These are phyloP conservation scores for Jackrogersella multiformis DNA, from an alignment of 495 filamentous ascomycete species.

Conservation along the genomic window DNA sequence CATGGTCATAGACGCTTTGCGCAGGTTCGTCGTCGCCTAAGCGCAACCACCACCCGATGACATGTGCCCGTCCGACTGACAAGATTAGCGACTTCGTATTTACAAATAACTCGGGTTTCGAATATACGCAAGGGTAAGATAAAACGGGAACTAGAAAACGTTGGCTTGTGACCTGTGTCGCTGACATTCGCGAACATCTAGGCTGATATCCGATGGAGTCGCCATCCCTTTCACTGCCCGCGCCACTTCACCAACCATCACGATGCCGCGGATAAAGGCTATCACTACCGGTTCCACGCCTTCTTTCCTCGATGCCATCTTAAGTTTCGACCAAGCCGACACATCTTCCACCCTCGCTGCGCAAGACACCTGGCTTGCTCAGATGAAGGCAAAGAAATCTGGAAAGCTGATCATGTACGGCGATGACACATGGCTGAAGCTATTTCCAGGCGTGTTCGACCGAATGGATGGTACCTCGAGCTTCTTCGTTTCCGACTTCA, in stretches of 20 bases:
- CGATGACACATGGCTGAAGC: slow-evolving; percentile 97
- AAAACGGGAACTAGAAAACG: background rate
- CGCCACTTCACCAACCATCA: slow-evolving; percentile 96
- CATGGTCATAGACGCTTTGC: slow-evolving; percentile 96
- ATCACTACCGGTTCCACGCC: slow-evolving; percentile 97
- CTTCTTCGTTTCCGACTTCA: slow-evolving; percentile 99
- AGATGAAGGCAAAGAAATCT: slow-evolving; percentile 76
- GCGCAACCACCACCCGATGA: slow-evolving; percentile 3
- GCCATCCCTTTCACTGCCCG: slow-evolving; percentile 95
- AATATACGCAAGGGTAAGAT: slow-evolving; percentile 85
- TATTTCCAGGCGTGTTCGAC: slow-evolving; percentile 89
- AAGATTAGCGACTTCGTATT: slow-evolving; percentile 90
- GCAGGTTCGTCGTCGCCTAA: slow-evolving; percentile 69
- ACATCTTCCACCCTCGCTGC: slow-evolving; percentile 82
- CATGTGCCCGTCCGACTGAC: slow-evolving; percentile 15
- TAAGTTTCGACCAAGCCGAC: slow-evolving; percentile 96
- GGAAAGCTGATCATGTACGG: slow-evolving; percentile 93
- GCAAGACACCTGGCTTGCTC: slow-evolving; percentile 95
- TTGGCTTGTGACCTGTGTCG: background rate
- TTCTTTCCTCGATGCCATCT: slow-evolving; percentile 94
- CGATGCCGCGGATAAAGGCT: slow-evolving; percentile 97
- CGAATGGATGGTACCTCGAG: slow-evolving; percentile 92
- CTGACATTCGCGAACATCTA: slow-evolving; percentile 51
- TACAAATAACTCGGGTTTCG: slow-evolving; percentile 79
- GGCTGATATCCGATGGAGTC: slow-evolving; percentile 81